Conservation (phyloP, 768 basidiomycete species). For the Phanerodontia chrysosporium region DNA sequence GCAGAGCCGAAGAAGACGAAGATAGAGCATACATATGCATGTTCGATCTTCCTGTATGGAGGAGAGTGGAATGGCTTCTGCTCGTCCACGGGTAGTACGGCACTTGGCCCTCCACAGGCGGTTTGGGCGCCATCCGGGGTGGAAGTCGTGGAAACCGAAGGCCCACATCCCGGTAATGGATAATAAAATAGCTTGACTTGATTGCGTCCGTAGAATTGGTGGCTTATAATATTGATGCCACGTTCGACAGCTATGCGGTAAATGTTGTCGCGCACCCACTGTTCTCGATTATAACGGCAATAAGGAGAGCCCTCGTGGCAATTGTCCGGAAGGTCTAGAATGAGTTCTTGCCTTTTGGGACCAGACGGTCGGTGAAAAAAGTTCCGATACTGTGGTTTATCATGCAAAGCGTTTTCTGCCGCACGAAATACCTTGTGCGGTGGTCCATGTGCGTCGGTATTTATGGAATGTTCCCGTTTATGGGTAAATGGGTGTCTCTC, state of each 20-base stretch:
- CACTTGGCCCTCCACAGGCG: no score
- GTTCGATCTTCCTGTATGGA: no score
- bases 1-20: not conserved
- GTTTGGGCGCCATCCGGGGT: no score
- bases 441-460: not conserved
- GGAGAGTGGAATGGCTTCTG: no score
- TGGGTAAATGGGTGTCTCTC: not conserved
- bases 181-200: not conserved
- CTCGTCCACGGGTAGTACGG: no score
- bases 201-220: not conserved
- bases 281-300: not conserved
- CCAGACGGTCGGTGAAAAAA: not conserved
- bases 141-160: not conserved
- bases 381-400: not conserved
- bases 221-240: not conserved
- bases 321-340: not conserved
- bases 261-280: not conserved
- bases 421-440: not conserved
- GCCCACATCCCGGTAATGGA: not conserved
- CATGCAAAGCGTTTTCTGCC: not conserved
- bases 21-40: not conserved
- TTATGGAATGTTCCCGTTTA: not conserved
- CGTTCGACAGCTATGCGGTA: not conserved
- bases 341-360: not conserved
- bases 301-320: not conserved